Evolutionary conservation across 2,329 filamentous ascomycete genomes (phyloP).

Genomic region (Calonectria leucothoes): DNA sequence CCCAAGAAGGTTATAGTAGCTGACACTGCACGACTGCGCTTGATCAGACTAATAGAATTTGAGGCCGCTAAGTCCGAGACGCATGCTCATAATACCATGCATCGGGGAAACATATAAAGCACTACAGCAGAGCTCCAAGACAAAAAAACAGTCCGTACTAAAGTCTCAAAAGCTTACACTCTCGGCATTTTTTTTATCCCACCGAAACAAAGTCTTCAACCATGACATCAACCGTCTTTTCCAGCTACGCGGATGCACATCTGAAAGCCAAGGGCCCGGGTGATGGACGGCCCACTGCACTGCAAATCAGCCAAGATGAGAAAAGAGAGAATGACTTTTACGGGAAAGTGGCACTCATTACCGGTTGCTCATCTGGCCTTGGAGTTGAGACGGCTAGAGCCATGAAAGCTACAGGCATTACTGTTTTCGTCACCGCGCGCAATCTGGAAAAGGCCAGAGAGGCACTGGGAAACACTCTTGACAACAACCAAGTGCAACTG

Average conservation of each 20-base stretch:
- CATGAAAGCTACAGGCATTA: slow-evolving; percentile 51
- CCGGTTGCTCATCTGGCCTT: slow-evolving; percentile 56
- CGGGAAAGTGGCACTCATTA: slow-evolving; percentile 55
- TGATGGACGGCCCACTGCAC: slow-evolving; percentile 54
- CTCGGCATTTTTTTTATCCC: neutral
- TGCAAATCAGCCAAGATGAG: slow-evolving; percentile 53
- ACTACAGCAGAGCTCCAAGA: neutral
- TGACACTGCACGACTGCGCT: neutral
- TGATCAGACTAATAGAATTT: neutral
- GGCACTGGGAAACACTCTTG: slow-evolving; percentile 29
- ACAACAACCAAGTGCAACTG: slow-evolving; percentile 28
- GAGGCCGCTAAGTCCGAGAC: neutral
- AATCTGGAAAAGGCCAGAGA: slow-evolving; percentile 37
- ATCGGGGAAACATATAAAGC: neutral
- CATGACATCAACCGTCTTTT: neutral
- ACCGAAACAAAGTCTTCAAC: neutral
- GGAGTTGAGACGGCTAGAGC: slow-evolving; percentile 58
- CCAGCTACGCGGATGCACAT: slow-evolving; percentile 21
- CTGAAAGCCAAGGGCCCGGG: slow-evolving; percentile 46
- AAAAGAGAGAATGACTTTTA: slow-evolving; percentile 44
- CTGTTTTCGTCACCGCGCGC: slow-evolving; percentile 39
- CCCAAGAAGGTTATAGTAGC: neutral
- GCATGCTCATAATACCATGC: neutral
- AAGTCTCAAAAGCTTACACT: neutral
- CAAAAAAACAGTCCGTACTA: neutral